Evolutionary conservation across 768 basidiomycete species (phyloP).

Genomic region (Hygrophorus pudorinus): DNA sequence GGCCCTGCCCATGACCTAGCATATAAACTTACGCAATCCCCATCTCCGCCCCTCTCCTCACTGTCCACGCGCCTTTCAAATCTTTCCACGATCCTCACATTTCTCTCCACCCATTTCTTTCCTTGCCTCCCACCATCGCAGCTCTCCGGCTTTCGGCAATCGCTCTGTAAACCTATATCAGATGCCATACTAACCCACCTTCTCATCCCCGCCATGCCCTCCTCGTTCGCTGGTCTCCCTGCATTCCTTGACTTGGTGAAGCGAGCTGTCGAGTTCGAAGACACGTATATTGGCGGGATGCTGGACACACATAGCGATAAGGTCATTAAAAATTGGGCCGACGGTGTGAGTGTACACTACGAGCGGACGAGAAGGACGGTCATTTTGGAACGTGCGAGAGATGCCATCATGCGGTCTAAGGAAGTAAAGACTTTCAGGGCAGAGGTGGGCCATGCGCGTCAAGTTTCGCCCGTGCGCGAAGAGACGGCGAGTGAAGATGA

Average conservation of each 20-base stretch:
- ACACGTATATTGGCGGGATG: conserved; percentile 35
- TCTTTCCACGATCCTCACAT: conserved; percentile 48
- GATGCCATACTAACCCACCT: conserved; percentile 54
- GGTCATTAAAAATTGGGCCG: conserved; percentile 59
- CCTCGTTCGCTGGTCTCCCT: conserved; percentile 48
- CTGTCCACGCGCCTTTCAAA: conserved; percentile 39
- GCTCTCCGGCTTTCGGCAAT: conserved; percentile 34
- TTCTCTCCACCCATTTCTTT: conserved; percentile 51
- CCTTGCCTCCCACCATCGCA: conserved; percentile 41
- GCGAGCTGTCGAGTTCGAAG: conserved; percentile 61
- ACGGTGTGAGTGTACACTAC: conserved; percentile 62
- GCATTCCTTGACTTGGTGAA: conserved; percentile 48
- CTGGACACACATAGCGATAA: conserved; percentile 39
- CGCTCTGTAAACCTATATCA: conserved; percentile 51
- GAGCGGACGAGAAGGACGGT: conserved; percentile 62
- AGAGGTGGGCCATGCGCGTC: conserved; percentile 24
- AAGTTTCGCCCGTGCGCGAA: conserved; percentile 20
- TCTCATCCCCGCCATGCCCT: conserved; percentile 62
- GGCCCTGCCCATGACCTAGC: conserved; percentile 16
- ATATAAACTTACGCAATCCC: conserved; percentile 38
- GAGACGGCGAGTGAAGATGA: conserved; percentile 13
- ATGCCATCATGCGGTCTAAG: conserved; percentile 36
- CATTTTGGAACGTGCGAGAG: conserved; percentile 55
- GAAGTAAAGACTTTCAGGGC: conserved; percentile 32
- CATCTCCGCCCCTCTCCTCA: conserved; percentile 32